These are phyloP conservation scores for Monilinia polystroma DNA, from an alignment of 2,329 filamentous ascomycete genomes.

Conservation along the genomic window DNA sequence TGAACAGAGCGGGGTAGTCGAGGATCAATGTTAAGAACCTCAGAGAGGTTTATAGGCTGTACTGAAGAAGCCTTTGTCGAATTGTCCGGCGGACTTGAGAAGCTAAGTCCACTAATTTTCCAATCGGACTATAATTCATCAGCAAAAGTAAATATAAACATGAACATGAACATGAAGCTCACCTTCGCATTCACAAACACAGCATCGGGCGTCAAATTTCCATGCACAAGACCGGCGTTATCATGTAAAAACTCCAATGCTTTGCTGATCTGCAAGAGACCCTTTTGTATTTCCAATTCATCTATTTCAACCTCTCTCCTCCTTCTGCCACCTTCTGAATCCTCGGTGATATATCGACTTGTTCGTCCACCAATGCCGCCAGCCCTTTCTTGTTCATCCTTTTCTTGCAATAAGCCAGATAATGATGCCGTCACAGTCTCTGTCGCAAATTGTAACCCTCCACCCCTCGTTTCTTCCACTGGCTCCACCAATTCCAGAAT, in stretches of 20 bases:
- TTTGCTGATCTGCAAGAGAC: slow-evolving; percentile 87
- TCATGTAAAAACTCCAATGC: slow-evolving; percentile 94
- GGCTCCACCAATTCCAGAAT: slow-evolving; percentile 92
- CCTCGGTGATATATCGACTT: slow-evolving; percentile 79
- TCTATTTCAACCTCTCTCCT: slow-evolving; percentile 88
- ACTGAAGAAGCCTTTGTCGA: slow-evolving; percentile 74
- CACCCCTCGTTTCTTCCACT: slow-evolving; percentile 87
- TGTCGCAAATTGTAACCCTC: slow-evolving; percentile 92
- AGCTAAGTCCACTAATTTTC: slow-evolving; percentile 95
- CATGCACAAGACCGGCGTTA: slow-evolving; percentile 89
- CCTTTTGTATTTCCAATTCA: slow-evolving; percentile 96
- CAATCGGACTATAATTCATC: slow-evolving; percentile 72
- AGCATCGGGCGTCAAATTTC: slow-evolving; percentile 90
- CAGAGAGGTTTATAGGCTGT: slow-evolving; percentile 75
- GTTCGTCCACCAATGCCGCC: slow-evolving; percentile 67
- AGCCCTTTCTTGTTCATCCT: slow-evolving; percentile 78
- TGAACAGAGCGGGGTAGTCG: slow-evolving; percentile 80
- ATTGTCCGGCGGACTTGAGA: slow-evolving; percentile 77
- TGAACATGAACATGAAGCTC: slow-evolving; percentile 38
- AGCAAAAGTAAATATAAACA: slow-evolving; percentile 31
- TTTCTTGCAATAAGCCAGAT: slow-evolving; percentile 76
- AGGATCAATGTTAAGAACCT: slow-evolving; percentile 81
- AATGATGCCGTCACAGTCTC: slow-evolving; percentile 90
- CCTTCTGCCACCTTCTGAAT: slow-evolving; percentile 68
- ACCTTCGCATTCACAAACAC: slow-evolving; percentile 93